Conservation (phyloP, 768 basidiomycete genomes). For the Rhodotorula paludigena region DNA sequence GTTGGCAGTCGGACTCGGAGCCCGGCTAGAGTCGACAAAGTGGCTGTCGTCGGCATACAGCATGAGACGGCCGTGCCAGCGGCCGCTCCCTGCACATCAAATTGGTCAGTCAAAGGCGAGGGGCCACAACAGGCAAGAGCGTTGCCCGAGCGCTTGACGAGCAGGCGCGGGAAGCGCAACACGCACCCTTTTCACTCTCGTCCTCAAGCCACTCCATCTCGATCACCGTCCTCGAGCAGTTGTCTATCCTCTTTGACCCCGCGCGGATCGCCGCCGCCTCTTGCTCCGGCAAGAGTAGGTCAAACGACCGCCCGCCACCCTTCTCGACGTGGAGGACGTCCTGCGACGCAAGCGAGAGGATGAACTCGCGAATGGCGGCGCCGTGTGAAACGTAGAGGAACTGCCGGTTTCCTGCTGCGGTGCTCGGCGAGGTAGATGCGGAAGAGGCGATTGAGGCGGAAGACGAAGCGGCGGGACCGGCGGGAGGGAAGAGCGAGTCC, state of each 20-base stretch:
- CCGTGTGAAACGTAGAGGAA: constrained; percentile 35
- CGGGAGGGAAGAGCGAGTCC: constrained; percentile 15
- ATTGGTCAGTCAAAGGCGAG: too few relatives aligned
- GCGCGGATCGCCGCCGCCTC: constrained; percentile 14
- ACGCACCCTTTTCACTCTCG: constrained; percentile 7
- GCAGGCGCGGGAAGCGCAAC: background rate
- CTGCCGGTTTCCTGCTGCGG: background rate
- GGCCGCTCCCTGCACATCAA: background rate
- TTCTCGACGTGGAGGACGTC: background rate
- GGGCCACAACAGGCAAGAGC: too few relatives aligned
- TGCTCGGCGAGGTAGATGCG: background rate
- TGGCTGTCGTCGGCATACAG: constrained; percentile 29
- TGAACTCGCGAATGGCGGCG: constrained; percentile 32
- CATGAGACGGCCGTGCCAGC: background rate
- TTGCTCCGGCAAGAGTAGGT: background rate
- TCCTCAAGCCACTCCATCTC: constrained; percentile 14
- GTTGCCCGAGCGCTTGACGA: too few relatives aligned
- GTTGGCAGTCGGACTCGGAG: constrained; percentile 27
- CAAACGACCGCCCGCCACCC: background rate
- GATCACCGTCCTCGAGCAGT: constrained; percentile 32
- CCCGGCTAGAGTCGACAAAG: constrained; percentile 21
- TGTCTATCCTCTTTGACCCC: constrained; percentile 26
- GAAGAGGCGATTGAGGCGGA: background rate
- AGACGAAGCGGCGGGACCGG: background rate
- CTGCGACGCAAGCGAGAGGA: constrained; percentile 13